These are phyloP conservation scores for Cicer bijugum DNA, from an alignment of 306 rosid species.

Conservation along the genomic window DNA sequence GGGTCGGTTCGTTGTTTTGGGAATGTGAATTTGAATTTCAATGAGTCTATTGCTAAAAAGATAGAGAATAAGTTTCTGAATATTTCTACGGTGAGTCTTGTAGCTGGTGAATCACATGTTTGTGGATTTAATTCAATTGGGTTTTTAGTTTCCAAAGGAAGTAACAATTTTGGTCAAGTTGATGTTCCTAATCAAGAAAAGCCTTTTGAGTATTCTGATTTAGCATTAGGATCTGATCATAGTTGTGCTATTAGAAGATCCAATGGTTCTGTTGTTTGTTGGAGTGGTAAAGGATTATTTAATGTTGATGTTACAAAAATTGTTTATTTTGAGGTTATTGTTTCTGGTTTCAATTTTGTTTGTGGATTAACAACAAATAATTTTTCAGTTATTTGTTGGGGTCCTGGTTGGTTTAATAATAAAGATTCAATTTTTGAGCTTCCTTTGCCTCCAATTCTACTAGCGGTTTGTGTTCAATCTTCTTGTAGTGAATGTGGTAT, in stretches of 20 bases:
- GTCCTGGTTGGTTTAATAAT: constrained; percentile 70
- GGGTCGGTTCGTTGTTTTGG: constrained; percentile 82
- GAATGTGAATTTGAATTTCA: neutral
- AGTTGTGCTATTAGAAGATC: constrained; percentile 66
- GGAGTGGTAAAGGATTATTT: constrained; percentile 72
- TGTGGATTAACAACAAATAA: constrained; percentile 69
- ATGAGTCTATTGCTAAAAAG: constrained; percentile 22
- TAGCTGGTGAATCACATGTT: constrained; percentile 75
- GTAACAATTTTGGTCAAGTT: constrained; percentile 67
- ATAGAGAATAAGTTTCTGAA: constrained; percentile 58
- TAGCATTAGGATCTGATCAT: constrained; percentile 76
- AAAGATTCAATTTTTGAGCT: constrained; percentile 42
- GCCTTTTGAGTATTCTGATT: constrained; percentile 52
- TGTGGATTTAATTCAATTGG: constrained; percentile 74
- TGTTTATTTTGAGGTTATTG: constrained; percentile 65
- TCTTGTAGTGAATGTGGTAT: constrained; percentile 64
- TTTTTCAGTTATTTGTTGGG: constrained; percentile 85
- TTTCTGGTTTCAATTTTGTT: constrained; percentile 70
- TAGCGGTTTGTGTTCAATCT: constrained; percentile 78
- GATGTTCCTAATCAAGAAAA: constrained; percentile 54
- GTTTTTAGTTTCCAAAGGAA: constrained; percentile 65
- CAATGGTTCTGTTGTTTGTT: constrained; percentile 74
- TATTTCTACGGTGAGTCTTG: constrained; percentile 59
- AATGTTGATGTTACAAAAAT: constrained; percentile 39
- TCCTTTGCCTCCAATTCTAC: constrained; percentile 68